Evolutionary conservation across 169 alveolate genomes (phyloP), one percentile per base, ranked within the genome.

Genomic region (Theileria luwenshuni): DNA sequence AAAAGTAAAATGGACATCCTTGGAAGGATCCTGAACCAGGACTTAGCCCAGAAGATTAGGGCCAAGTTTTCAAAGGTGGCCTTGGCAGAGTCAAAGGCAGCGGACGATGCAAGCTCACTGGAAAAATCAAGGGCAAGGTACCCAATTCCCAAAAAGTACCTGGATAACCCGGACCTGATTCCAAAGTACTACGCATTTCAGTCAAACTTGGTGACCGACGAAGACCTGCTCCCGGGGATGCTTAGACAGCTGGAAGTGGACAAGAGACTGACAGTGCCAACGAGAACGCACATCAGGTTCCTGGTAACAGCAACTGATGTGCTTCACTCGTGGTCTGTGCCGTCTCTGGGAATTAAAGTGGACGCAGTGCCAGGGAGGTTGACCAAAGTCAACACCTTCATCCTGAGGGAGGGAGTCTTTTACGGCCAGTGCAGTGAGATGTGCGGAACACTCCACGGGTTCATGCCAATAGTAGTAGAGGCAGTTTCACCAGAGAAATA

Each of bases 391-490:
- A 91, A 77, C 74, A 92, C 96, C 27, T 94, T 94, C 77, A 94
- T 94, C 49, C 92, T 90, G 88, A 79, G 97, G 23, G 97, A 94
- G 74, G 97, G 97, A 17, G 97, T 94, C 38, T 94, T 91, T 90
- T 94, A 94, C 76, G 97, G 97, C 33, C 96, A 93, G 73, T 91
- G 94, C 77, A 87, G 94, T 28, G 97, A 94, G 83, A 92, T 92
- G 84, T 94, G 97, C 73, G 97, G 97, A 6, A 93, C 96, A 1
- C 90, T 94, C 41, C 97, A 94, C 54, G 97, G 96, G 54, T 94
- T 92, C 64, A 94, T 94, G 97, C 97, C 97, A 42, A 94, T 94
- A 42, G 97, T 94, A 28, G 87, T 94, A 3, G 97, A 94, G 83
- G 97, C 94, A 0, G 95, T 90, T 17, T 71, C 94, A 32, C 94